These are phyloP conservation scores for Chalciporus piperatus DNA, from an alignment of 768 basidiomycete genomes.

Conservation along the genomic window DNA sequence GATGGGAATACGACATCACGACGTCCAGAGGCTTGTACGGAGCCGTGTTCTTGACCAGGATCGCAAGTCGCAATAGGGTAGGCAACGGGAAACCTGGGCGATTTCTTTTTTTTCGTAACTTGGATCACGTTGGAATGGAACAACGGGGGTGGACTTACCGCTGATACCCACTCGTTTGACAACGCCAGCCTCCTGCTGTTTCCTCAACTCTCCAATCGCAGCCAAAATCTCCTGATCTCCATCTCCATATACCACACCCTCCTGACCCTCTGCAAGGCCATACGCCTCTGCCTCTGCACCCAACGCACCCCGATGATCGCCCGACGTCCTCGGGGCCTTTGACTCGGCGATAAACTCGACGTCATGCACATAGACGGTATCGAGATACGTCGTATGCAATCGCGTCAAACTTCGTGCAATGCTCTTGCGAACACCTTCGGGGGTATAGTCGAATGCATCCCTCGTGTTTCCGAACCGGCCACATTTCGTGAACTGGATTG, in stretches of 20 bases:
- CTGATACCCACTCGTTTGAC: constrained; percentile 76
- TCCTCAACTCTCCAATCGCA: constrained; percentile 63
- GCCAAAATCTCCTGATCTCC: constrained; percentile 73
- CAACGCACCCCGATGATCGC: constrained; percentile 57
- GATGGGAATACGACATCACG: constrained; percentile 78
- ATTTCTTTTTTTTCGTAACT: neutral
- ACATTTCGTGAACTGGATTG: constrained; percentile 75
- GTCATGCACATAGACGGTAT: constrained; percentile 81
- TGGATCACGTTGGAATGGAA: neutral
- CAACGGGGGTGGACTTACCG: constrained; percentile 46
- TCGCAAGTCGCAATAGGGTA: constrained; percentile 77
- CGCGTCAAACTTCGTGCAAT: constrained; percentile 65
- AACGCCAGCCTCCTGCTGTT: constrained; percentile 69
- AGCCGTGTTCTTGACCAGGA: constrained; percentile 64
- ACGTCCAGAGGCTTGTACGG: constrained; percentile 75
- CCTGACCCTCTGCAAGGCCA: constrained; percentile 59
- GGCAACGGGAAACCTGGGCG: constrained; percentile 73
- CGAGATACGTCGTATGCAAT: constrained; percentile 74
- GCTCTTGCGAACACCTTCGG: constrained; percentile 59
- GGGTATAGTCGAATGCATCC: constrained; percentile 71
- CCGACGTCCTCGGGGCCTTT: constrained; percentile 47
- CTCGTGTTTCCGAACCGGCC: constrained; percentile 63
- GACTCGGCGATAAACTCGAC: constrained; percentile 70
- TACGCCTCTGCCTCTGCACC: constrained; percentile 53
- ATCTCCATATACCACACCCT: constrained; percentile 55